Conservation (phyloP, 805 yeast genomes). For the Cyberlindnera xishuangbannaensis region DNA sequence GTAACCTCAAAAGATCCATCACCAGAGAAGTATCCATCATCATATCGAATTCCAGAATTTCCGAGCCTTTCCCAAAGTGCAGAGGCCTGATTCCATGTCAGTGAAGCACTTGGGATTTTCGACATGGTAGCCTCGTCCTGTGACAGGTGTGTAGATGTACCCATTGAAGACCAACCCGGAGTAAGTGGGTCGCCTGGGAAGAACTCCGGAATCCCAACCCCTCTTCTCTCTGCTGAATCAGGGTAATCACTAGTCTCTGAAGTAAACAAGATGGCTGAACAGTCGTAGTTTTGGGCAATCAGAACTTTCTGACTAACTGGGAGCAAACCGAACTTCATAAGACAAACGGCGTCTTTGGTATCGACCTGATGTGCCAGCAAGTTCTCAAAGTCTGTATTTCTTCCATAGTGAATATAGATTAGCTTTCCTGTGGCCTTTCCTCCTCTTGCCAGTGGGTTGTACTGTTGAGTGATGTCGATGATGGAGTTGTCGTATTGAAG, state of each 20-base stretch:
- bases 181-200: slow-evolving; percentile 75
- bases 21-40: slow-evolving; percentile 18
- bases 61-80: slow-evolving; percentile 28
- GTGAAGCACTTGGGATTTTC: slow-evolving; percentile 68
- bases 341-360: slow-evolving; percentile 43
- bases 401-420: slow-evolving; percentile 66
- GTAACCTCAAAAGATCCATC: slow-evolving; percentile 20
- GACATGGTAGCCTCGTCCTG: slow-evolving; percentile 50
- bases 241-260: slow-evolving; percentile 30
- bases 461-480: slow-evolving; percentile 37
- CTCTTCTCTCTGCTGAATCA: slow-evolving; percentile 29
- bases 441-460: slow-evolving; percentile 61
- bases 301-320: slow-evolving; percentile 46
- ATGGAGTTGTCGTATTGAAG: slow-evolving; percentile 20
- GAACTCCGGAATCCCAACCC: slow-evolving; percentile 53
- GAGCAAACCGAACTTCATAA: slow-evolving; percentile 53
- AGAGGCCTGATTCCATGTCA: slow-evolving; percentile 67
- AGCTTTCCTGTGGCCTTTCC: slow-evolving; percentile 51
- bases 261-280: slow-evolving; percentile 64
- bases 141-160: slow-evolving; percentile 32
- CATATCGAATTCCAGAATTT: slow-evolving; percentile 15
- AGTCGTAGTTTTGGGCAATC: slow-evolving; percentile 52
- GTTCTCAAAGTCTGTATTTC: slow-evolving; percentile 42
- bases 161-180: slow-evolving; percentile 63
- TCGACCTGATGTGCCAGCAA: slow-evolving; percentile 35